phyloP scores from a whole-genome alignment of 169 alveolate species.

The Plasmodium yoelii region DNA sequence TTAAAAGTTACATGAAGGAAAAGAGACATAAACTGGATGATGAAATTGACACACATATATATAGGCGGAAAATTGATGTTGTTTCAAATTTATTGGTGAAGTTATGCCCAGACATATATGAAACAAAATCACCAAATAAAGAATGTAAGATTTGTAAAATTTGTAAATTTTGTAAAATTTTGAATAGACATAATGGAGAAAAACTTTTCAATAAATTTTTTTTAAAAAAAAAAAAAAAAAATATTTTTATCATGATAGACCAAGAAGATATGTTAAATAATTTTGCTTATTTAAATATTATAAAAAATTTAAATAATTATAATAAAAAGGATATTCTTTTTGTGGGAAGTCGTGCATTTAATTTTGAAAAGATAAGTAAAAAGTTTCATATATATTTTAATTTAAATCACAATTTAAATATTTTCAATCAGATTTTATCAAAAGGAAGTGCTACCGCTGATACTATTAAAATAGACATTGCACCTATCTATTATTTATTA shows the following conservation, averaged over 20 bases:
- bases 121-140: neutral
- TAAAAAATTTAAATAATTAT: constrained; percentile 47
- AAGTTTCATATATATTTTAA: constrained; percentile 55
- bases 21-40: neutral
- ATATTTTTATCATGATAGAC: constrained; percentile 36
- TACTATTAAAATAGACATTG: neutral
- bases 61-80: neutral
- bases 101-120: neutral
- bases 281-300: constrained; percentile 17
- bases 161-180: neutral
- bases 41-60: neutral
- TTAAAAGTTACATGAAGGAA: neutral
- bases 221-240: constrained; percentile 29
- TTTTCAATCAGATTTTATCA: constrained; percentile 15
- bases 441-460: neutral
- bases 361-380: constrained; percentile 64
- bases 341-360: constrained; percentile 53
- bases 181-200: neutral
- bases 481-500: constrained; percentile 15
- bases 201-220: constrained; percentile 1
- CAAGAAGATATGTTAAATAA: constrained; percentile 57
- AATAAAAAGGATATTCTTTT: constrained; percentile 45
- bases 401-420: constrained; percentile 30
- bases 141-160: neutral
- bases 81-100: neutral